A percentile compares a stretch with the other conserved stretches of the same genome.
Evolutionary conservation across 768 basidiomycete genomes (phyloP).

Genomic region (Leccinum olivaceopallidum): DNA sequence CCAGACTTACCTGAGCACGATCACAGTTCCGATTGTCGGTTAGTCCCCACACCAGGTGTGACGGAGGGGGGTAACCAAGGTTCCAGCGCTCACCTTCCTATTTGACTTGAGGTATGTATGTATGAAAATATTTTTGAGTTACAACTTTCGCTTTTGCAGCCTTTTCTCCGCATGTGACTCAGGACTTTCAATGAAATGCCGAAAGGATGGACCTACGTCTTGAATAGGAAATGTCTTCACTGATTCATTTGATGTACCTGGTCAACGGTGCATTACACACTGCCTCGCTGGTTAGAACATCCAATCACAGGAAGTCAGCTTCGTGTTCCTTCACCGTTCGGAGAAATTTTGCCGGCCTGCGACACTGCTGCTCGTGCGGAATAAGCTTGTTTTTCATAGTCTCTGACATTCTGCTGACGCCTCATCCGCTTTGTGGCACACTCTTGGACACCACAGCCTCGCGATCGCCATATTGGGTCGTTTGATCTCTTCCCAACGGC

Average conservation of each 20-base stretch:
- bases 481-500: slow-evolving; percentile 3
- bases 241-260: slow-evolving; percentile 24
- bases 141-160: slow-evolving; percentile 13
- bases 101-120: slow-evolving; percentile 8
- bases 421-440: slow-evolving; percentile 31
- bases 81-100: not conserved
- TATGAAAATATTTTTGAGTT: slow-evolving; percentile 6
- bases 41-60: not conserved
- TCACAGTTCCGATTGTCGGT: not conserved
- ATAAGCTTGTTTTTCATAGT: slow-evolving; percentile 12
- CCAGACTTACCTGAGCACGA: not conserved
- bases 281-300: slow-evolving; percentile 8
- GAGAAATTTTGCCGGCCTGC: not conserved
- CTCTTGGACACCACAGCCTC: slow-evolving; percentile 32
- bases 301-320: slow-evolving; percentile 5
- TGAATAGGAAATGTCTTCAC: slow-evolving; percentile 17
- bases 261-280: slow-evolving; percentile 14
- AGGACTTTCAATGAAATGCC: slow-evolving; percentile 12
- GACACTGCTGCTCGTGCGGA: not conserved
- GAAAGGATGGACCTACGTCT: slow-evolving; percentile 6
- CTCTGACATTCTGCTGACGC: slow-evolving; percentile 23
- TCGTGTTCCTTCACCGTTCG: slow-evolving; percentile 1
- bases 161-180: slow-evolving; percentile 19
- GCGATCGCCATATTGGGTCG: slow-evolving; percentile 7
- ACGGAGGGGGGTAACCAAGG: not conserved